These are phyloP conservation scores for Penicillium cataractarum DNA, from an alignment of 495 filamentous ascomycete species.

Conservation along the genomic window DNA sequence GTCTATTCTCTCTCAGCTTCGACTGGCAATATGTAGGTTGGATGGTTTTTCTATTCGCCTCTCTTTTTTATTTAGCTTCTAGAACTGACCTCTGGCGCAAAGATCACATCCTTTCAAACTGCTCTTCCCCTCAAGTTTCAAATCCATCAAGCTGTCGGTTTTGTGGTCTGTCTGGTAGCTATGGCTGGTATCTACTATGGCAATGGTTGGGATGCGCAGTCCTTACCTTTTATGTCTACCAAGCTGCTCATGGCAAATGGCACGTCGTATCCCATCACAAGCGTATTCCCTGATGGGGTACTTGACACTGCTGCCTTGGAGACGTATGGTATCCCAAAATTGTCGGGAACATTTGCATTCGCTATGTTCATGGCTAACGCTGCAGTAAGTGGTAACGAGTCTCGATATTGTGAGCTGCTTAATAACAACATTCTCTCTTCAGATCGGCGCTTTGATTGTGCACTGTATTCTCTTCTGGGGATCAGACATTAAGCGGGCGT, in stretches of 20 bases:
- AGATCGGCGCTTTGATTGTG: conserved; percentile 40
- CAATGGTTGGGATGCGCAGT: conserved; percentile 30
- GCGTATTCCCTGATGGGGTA: conserved; percentile 39
- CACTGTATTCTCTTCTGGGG: conserved; percentile 43
- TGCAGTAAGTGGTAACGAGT: conserved; percentile 28
- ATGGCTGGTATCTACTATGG: conserved; percentile 36
- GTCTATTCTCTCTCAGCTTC: conserved; percentile 51
- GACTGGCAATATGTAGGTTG: conserved; percentile 61
- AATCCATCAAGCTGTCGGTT: conserved; percentile 18
- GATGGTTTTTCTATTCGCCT: background rate
- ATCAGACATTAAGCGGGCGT: conserved; percentile 34
- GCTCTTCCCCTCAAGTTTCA: conserved; percentile 36
- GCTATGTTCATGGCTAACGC: conserved; percentile 38
- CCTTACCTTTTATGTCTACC: conserved; percentile 36
- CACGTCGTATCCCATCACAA: conserved; percentile 28
- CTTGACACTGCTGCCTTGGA: conserved; percentile 37
- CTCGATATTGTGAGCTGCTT: background rate
- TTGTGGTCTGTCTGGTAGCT: conserved; percentile 22
- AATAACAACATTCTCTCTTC: background rate
- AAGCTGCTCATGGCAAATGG: conserved; percentile 22
- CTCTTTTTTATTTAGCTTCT: too few species aligned
- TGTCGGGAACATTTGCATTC: conserved; percentile 48
- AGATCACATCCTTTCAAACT: conserved; percentile 42
- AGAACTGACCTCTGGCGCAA: conserved; percentile 8
- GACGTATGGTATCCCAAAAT: conserved; percentile 41